Evolutionary conservation across 2,329 filamentous ascomycete species (phyloP).

Genomic region (Trichoderma koningii): DNA sequence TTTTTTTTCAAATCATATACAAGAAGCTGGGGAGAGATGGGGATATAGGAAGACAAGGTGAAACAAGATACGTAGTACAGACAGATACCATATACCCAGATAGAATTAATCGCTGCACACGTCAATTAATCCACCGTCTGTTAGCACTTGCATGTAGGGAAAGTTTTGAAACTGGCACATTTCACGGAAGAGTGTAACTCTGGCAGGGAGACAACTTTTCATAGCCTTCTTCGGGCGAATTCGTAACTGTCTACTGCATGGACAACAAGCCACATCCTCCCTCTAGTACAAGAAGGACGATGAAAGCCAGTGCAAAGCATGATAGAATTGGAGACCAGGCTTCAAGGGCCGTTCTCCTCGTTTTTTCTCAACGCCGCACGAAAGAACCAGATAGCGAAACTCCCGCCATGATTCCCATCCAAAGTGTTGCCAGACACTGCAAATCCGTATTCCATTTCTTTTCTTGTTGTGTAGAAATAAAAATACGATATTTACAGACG

Average conservation of each 20-base stretch:
- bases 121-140: neutral
- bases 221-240: slow-evolving; percentile 49
- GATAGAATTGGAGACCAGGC: slow-evolving; percentile 64
- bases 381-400: slow-evolving; percentile 51
- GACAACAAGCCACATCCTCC: slow-evolving; percentile 31
- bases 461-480: neutral
- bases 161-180: slow-evolving; percentile 17
- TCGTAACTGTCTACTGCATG: slow-evolving; percentile 47
- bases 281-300: slow-evolving; percentile 7
- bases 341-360: slow-evolving; percentile 67
- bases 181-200: slow-evolving; percentile 25
- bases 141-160: neutral
- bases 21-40: neutral
- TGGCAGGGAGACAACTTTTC: slow-evolving; percentile 43
- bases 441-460: slow-evolving; percentile 12
- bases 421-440: slow-evolving; percentile 31
- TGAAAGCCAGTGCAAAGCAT: slow-evolving; percentile 46
- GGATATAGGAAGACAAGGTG: neutral
- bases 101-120: neutral
- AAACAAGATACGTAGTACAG: neutral
- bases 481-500: slow-evolving; percentile 73
- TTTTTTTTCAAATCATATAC: neutral
- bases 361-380: slow-evolving; percentile 68
- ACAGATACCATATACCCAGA: neutral
- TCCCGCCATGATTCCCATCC: slow-evolving; percentile 38